Base-by-base conservation (phyloP, 768 basidiomycete genomes). In the Tricholoma hemisulphureum region DNA sequence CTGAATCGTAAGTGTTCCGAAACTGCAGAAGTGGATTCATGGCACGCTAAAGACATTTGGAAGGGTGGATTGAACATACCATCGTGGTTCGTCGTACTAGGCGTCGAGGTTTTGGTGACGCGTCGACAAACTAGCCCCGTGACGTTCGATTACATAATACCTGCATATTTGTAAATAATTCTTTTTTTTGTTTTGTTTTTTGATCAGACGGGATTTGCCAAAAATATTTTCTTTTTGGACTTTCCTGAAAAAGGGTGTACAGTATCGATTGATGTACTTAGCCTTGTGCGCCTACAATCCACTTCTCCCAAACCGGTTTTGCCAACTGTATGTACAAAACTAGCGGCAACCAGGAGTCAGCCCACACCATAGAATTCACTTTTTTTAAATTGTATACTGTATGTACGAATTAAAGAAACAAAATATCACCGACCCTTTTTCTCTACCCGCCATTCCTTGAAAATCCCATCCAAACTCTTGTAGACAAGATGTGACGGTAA, bases 1-100 rank as follows among this genome's bases (percentile, higher is more conserved):
- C 96, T 46, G 94, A 96, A 76, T 98, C 96, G 79, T 98, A 98
- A 2, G 95, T 96, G 71, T 97, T 97, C 67, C 95, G 81, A 70
- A 93, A 94, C 92, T 94, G 69, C 21, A 31, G 20, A 13, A 23
- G 37, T 24, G n/a, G 11, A 31, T 66, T 18, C 58, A 58, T 53
- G 61, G 64, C 70, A 72, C 69, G 69, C 70, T 59, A 60, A 26
- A 46, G 6, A 43, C 34, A 32, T 24, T 55, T n/a, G 0, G 28
- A 21, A 53, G 21, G 49, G 18, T 34, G 28, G 28, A 45, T 31
- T 20, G 23, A 26, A 58, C 66, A 45, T 67, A 77, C 77, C 78
- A 79, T 79, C 68, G 54, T 58, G 66, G 50, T 56, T 59, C 59
- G 51, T 63, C 55, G n/a, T n/a, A 52, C 45, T 50, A 45, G 54